Evolutionary conservation across 176 grass and related monocot genomes (phyloP).

Genomic region (Pontederia crassipes): DNA sequence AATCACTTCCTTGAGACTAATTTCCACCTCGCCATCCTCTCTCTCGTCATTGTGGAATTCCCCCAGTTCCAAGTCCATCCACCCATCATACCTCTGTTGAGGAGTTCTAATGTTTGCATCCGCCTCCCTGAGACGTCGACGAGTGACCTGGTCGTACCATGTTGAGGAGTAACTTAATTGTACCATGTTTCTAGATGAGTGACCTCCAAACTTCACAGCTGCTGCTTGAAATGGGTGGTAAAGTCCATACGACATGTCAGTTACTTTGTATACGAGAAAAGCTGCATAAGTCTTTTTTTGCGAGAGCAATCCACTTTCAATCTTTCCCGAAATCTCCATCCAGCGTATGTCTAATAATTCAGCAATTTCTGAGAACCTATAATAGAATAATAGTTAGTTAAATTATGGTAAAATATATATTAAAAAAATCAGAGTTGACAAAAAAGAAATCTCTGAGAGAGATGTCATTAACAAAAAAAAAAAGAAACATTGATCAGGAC

Average conservation of each 20-base stretch:
- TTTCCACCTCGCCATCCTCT: conserved; percentile 25
- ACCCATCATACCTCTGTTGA: conserved; percentile 23
- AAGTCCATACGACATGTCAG: background rate
- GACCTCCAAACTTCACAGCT: conserved; percentile 1
- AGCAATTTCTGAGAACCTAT: conserved; percentile 48
- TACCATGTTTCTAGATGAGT: background rate
- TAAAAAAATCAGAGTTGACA: no score
- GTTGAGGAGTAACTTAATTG: background rate
- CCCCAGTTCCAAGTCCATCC: conserved; percentile 49
- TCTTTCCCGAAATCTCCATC: conserved; percentile 48
- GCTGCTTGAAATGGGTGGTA: background rate
- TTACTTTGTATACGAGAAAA: conserved; percentile 39
- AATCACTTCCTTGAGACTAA: conserved; percentile 30
- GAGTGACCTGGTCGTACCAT: background rate
- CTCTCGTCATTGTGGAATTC: conserved; percentile 21
- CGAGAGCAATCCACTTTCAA: conserved; percentile 38
- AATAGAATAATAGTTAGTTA: no score
- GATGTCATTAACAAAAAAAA: no score
- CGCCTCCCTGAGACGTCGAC: background rate
- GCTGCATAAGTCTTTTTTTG: conserved; percentile 21
- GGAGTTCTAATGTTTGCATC: conserved; percentile 26
- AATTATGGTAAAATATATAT: no score
- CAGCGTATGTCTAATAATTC: conserved; percentile 37
- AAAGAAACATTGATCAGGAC: no score
- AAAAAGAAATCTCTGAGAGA: no score